Percentiles rank a stretch among this genome's conserved stretches.
phyloP scores from a whole-genome alignment of 805 yeast genomes.

The Saturnispora silvae region DNA sequence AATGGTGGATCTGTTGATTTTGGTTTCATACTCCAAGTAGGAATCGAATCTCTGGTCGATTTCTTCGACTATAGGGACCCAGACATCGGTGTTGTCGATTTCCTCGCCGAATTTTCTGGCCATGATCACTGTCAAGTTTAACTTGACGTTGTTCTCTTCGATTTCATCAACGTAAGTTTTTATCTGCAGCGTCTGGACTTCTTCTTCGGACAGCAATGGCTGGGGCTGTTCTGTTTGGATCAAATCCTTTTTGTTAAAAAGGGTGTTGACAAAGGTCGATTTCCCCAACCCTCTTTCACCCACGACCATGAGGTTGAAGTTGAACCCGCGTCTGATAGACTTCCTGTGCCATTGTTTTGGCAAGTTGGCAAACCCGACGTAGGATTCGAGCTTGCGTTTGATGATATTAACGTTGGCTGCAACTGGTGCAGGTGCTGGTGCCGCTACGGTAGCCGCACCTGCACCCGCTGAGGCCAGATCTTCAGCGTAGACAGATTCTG shows the following conservation, averaged over 20 bases:
- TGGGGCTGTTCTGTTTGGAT: slow-evolving; percentile 25
- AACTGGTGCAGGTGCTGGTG: slow-evolving; percentile 18
- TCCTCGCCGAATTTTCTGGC: slow-evolving; percentile 93
- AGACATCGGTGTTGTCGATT: slow-evolving; percentile 65
- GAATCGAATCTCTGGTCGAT: slow-evolving; percentile 77
- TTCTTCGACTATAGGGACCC: slow-evolving; percentile 90
- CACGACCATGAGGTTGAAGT: slow-evolving; percentile 78
- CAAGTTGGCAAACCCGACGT: slow-evolving; percentile 93
- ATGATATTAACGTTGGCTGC: slow-evolving; percentile 40
- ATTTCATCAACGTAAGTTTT: slow-evolving; percentile 57
- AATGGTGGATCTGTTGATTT: slow-evolving; percentile 59
- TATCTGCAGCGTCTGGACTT: slow-evolving; percentile 29
- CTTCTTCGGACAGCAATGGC: slow-evolving; percentile 21
- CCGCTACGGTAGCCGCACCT: too few species aligned
- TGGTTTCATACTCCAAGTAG: slow-evolving; percentile 83
- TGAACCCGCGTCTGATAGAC: slow-evolving; percentile 82
- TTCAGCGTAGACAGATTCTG: slow-evolving; percentile 3
- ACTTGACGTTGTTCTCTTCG: slow-evolving; percentile 88
- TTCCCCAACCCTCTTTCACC: slow-evolving; percentile 92
- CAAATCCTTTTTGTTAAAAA: slow-evolving; percentile 56
- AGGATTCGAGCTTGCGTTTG: slow-evolving; percentile 77
- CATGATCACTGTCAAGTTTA: slow-evolving; percentile 74
- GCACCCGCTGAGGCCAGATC: slow-evolving; percentile 4
- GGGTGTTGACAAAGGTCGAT: slow-evolving; percentile 81
- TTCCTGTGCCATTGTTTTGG: slow-evolving; percentile 99